Evolutionary conservation across 768 basidiomycete genomes (phyloP), one percentile per base, ranked within the genome.

Genomic region (Epithele typhae): DNA sequence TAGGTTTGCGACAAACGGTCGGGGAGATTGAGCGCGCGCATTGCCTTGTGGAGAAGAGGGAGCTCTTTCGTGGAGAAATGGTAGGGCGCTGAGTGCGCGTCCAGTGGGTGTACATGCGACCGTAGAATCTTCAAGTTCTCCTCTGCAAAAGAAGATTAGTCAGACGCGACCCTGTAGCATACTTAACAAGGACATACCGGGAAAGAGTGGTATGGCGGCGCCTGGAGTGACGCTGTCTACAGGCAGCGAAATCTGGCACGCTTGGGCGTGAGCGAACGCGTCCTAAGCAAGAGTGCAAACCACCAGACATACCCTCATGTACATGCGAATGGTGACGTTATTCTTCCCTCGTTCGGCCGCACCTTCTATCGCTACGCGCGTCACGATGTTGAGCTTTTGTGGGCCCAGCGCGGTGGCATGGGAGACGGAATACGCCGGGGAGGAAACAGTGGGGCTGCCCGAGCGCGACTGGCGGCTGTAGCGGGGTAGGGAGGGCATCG

Each of bases 51-150:
- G 3, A 91, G 72, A 11, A 84, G 69, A 11, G 87, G 84, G 4
- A 69, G 81, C 23, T 75, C 62, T 2, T 75, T 62, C 0, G 82
- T 74, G 4, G 84, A 85, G 60, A 89, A 89, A 59, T 78, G 79
- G 67, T 88, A 91, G 7, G 88, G 88, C 2, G 73, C 73, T 4
- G 83, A 87, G 50, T 77, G 77, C 45, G 64, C 68, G 64, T 90
- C 85, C 25, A 90, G 68, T 7, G 89, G 88, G 55, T 91, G 88
- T 3, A 88, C 78, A 60, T 86, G 77, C 8, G 84, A 84, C 7
- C 77, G 74, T 35, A 87, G 60, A 38, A 91, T 75, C 63, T 86
- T 88, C 50, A 90, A 67, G 58, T 84, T 88, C 52, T 86, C 87
- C 81, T 91, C 88, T 88, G 56, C 36, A 46, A 22, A 32, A 17